These are phyloP conservation scores for Apiotrichum siamense DNA, from an alignment of 1,284 basidiomycete species.

Conservation along the genomic window DNA sequence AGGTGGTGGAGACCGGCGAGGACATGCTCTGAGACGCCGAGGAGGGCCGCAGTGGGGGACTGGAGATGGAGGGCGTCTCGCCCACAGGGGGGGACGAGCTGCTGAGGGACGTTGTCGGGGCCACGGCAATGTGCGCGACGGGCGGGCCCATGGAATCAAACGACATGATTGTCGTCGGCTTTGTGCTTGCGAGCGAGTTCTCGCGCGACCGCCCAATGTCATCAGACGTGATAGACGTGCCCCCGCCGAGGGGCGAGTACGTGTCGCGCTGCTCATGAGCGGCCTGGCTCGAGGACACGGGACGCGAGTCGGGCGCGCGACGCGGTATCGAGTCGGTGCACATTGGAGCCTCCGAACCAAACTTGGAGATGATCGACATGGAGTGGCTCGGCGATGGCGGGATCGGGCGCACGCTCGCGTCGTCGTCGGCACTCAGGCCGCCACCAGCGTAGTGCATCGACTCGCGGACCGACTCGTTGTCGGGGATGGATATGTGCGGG, in stretches of 20 bases:
- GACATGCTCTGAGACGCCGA: neutral
- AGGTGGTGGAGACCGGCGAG: constrained; percentile 14
- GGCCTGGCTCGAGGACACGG: neutral
- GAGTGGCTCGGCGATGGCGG: constrained; percentile 75
- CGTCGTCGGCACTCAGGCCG: constrained; percentile 69
- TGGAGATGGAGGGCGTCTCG: constrained; percentile 5
- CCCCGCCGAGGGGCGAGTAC: constrained; percentile 8
- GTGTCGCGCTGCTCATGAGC: constrained; percentile 11
- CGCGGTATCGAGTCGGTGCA: constrained; percentile 10
- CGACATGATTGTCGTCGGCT: constrained; percentile 87
- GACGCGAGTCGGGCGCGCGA: neutral
- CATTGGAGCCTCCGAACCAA: constrained; percentile 14
- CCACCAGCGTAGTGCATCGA: constrained; percentile 2
- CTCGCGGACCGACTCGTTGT: constrained; percentile 10
- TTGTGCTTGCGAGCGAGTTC: constrained; percentile 61
- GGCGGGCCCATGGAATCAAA: constrained; percentile 65
- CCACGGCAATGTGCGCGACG: constrained; percentile 75
- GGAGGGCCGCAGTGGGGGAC: constrained; percentile 3
- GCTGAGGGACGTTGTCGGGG: constrained; percentile 4
- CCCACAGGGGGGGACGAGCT: neutral
- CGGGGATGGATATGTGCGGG: constrained; percentile 15
- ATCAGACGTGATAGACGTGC: constrained; percentile 18
- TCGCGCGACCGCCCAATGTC: constrained; percentile 34
- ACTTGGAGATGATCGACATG: constrained; percentile 25
- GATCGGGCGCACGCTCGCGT: constrained; percentile 76